These are phyloP conservation scores for Epichloe baconii DNA, from an alignment of 2,329 filamentous ascomycete genomes.

Conservation along the genomic window DNA sequence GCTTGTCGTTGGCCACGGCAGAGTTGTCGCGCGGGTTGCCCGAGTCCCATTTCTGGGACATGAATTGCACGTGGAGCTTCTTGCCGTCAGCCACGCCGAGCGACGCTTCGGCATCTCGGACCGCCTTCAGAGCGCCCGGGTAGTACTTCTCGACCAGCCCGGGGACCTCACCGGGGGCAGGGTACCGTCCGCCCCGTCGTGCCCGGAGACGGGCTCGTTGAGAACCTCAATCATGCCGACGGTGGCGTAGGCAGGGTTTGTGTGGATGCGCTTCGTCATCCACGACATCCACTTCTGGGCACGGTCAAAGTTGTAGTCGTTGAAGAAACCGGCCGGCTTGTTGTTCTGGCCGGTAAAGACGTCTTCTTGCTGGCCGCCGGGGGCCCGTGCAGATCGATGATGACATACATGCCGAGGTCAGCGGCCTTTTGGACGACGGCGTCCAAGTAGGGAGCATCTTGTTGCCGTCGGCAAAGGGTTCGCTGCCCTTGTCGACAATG, in stretches of 20 bases:
- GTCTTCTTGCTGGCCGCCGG: constrained; percentile 31
- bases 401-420: constrained; percentile 20
- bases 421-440: constrained; percentile 19
- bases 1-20: constrained; percentile 24
- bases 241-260: constrained; percentile 33
- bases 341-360: constrained; percentile 29
- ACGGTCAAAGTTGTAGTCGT: constrained; percentile 40
- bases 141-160: constrained; percentile 11
- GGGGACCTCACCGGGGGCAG: constrained; percentile 12
- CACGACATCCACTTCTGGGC: constrained; percentile 39
- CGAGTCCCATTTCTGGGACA: constrained; percentile 38
- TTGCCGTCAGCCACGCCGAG: constrained; percentile 9
- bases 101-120: constrained; percentile 11
- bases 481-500: constrained; percentile 30
- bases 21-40: constrained; percentile 18
- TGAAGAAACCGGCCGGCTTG: constrained; percentile 37
- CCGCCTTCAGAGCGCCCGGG: constrained; percentile 12
- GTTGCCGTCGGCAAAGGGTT: constrained; percentile 30
- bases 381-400: constrained; percentile 31
- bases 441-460: constrained; percentile 19
- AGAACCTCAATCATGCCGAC: constrained; percentile 47
- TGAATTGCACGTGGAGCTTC: constrained; percentile 32
- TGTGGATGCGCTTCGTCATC: constrained; percentile 41
- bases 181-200: constrained; percentile 9
- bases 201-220: constrained; percentile 28